Evolutionary conservation across 2,329 filamentous ascomycete species (phyloP).

Genomic region (Ascochyta clinopodiicola): DNA sequence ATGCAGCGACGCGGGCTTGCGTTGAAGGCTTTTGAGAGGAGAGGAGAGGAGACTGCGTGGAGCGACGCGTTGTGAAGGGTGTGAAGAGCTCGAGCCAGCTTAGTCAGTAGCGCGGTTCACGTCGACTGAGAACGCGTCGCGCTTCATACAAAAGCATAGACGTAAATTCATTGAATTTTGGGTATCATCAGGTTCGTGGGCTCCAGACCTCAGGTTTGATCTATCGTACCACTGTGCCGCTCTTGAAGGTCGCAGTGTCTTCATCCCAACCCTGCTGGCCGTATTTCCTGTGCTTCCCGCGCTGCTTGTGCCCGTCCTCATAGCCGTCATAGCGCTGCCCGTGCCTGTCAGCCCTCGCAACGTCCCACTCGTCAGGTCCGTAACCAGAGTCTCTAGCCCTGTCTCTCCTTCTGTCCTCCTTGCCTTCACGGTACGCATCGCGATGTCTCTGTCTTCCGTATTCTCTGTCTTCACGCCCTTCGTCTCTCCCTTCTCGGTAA

Average conservation of each 20-base stretch:
- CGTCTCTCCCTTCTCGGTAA: constrained; percentile 25
- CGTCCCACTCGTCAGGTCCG: constrained; percentile 42
- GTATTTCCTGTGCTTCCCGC: constrained; percentile 29
- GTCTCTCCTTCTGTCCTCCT: constrained; percentile 23
- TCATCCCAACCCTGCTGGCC: constrained; percentile 47
- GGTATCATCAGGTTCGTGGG: background rate
- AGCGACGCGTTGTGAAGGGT: constrained; percentile 2
- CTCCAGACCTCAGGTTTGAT: background rate
- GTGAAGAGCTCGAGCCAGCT: constrained; percentile 11
- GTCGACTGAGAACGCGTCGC: background rate
- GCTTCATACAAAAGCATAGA: too few relatives aligned
- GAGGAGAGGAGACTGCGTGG: background rate
- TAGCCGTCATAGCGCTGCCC: background rate
- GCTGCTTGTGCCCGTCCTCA: constrained; percentile 5
- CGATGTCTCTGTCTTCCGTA: constrained; percentile 39
- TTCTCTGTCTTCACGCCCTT: constrained; percentile 33
- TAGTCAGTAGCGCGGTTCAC: constrained; percentile 1
- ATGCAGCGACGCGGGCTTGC: background rate
- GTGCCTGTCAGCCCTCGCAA: background rate
- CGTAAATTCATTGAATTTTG: background rate
- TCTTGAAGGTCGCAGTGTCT: constrained; percentile 56
- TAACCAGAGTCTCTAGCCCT: constrained; percentile 42
- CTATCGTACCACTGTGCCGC: constrained; percentile 64
- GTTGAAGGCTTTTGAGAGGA: background rate
- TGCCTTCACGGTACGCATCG: constrained; percentile 38